Percentiles rank a stretch among this genome's conserved stretches.
These are phyloP conservation scores for Trichosporon sp. DNA, from an alignment of 1,284 basidiomycete genomes.

Conservation along the genomic window DNA sequence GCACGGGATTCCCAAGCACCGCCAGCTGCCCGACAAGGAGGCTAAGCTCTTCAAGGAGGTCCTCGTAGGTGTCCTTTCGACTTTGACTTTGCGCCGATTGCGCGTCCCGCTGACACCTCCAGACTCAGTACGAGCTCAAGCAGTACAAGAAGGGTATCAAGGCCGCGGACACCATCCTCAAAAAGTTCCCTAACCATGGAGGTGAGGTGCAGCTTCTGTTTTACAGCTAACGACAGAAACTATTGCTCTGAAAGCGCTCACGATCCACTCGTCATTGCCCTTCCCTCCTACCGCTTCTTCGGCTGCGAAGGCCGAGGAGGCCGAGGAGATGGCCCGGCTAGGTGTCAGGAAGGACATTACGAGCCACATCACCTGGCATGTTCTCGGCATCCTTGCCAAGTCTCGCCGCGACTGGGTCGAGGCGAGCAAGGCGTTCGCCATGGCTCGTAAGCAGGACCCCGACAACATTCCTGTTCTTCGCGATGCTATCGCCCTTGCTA, in stretches of 20 bases:
- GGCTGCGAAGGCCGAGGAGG: slow-evolving; percentile 69
- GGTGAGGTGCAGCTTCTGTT: slow-evolving; percentile 55
- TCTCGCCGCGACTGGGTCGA: slow-evolving; percentile 54
- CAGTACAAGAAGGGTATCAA: slow-evolving; percentile 88
- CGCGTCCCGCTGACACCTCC: neutral
- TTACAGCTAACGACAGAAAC: slow-evolving; percentile 62
- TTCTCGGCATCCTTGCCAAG: slow-evolving; percentile 88
- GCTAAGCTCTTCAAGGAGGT: slow-evolving; percentile 80
- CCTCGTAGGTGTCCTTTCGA: slow-evolving; percentile 54
- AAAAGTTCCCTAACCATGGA: slow-evolving; percentile 93
- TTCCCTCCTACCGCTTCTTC: slow-evolving; percentile 43
- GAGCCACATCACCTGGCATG: slow-evolving; percentile 97
- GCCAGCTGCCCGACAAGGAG: slow-evolving; percentile 72
- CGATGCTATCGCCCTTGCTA: slow-evolving; percentile 83
- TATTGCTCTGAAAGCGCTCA: slow-evolving; percentile 86
- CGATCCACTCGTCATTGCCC: slow-evolving; percentile 57
- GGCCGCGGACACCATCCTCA: slow-evolving; percentile 88
- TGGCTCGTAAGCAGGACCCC: slow-evolving; percentile 80
- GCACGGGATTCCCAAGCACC: slow-evolving; percentile 38
- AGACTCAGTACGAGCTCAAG: slow-evolving; percentile 75
- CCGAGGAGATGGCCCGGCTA: slow-evolving; percentile 75
- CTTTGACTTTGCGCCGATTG: neutral
- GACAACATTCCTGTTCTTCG: slow-evolving; percentile 91
- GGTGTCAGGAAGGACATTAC: slow-evolving; percentile 83
- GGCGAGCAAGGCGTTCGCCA: slow-evolving; percentile 55